Evolutionary conservation across 805 yeast genomes (phyloP).

Genomic region (Groenewaldozyma tartarivorans): DNA sequence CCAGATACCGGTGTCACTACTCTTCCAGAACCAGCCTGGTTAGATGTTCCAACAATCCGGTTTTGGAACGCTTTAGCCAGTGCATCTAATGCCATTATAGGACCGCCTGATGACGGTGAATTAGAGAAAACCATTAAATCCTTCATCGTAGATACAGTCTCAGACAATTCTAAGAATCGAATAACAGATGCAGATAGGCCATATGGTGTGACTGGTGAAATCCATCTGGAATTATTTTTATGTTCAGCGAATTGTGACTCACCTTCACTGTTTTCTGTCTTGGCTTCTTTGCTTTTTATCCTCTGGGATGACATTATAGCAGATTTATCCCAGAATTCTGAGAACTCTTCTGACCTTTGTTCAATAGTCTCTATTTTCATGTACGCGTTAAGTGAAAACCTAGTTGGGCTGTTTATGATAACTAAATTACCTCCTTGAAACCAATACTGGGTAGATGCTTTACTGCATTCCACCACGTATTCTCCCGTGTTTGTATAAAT

Average conservation of each 20-base stretch:
- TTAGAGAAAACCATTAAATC: conserved; percentile 46
- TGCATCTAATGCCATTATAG: conserved; percentile 19
- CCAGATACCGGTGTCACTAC: no score
- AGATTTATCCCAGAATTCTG: conserved; percentile 24
- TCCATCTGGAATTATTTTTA: conserved; percentile 1
- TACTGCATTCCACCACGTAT: conserved; percentile 44
- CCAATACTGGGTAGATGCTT: conserved; percentile 39
- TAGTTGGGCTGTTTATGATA: conserved; percentile 49
- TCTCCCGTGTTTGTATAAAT: conserved; percentile 45
- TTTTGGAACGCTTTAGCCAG: conserved; percentile 26
- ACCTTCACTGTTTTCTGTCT: neutral
- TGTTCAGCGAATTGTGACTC: neutral
- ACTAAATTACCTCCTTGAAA: conserved; percentile 66
- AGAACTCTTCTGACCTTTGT: conserved; percentile 39
- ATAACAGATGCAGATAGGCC: conserved; percentile 61
- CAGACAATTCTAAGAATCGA: conserved; percentile 66
- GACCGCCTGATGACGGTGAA: conserved; percentile 7
- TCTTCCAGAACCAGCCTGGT: no score
- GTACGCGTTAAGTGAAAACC: conserved; percentile 51
- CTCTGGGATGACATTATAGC: conserved; percentile 1
- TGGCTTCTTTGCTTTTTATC: neutral
- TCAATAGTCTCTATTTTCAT: conserved; percentile 68
- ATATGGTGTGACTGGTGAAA: conserved; percentile 34
- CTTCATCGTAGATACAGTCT: conserved; percentile 63
- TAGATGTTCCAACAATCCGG: no score